Percentiles rank a stretch among this genome's conserved stretches.
Conservation (phyloP, 164 flowering plant species). For the Pachysandra terminalis region DNA sequence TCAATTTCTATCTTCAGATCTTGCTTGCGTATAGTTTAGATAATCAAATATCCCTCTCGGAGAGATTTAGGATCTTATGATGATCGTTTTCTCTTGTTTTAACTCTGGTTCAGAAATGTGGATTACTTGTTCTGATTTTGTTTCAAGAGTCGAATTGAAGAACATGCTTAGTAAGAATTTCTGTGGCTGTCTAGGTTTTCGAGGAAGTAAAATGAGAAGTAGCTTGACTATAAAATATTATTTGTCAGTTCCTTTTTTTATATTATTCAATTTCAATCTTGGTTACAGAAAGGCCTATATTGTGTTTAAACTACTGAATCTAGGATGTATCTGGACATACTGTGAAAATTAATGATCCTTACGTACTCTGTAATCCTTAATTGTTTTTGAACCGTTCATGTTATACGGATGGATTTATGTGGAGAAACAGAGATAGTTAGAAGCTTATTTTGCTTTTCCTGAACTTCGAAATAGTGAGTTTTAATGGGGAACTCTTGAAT, state of each 20-base stretch:
- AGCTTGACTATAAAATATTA: neutral
- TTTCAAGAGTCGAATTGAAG: neutral
- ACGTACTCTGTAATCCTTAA: too few relatives aligned
- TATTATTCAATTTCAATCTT: too few relatives aligned
- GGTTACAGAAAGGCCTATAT: neutral
- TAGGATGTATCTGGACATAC: too few relatives aligned
- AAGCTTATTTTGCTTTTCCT: neutral
- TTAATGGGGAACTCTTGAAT: neutral
- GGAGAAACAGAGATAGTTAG: neutral
- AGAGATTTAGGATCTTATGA: neutral
- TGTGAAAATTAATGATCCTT: too few relatives aligned
- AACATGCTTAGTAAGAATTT: neutral
- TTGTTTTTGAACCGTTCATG: too few relatives aligned
- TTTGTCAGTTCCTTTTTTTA: neutral
- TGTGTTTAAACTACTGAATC: neutral
- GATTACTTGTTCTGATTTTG: neutral
- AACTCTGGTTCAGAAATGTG: neutral
- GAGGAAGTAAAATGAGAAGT: neutral
- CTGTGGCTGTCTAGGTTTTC: too few relatives aligned
- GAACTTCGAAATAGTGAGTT: neutral
- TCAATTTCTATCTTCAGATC: neutral
- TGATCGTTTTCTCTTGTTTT: neutral
- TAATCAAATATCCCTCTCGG: neutral
- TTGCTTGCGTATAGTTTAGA: neutral
- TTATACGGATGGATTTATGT: neutral